Evolutionary conservation across 768 basidiomycete genomes (phyloP).

Genomic region (Trametes coccinea): DNA sequence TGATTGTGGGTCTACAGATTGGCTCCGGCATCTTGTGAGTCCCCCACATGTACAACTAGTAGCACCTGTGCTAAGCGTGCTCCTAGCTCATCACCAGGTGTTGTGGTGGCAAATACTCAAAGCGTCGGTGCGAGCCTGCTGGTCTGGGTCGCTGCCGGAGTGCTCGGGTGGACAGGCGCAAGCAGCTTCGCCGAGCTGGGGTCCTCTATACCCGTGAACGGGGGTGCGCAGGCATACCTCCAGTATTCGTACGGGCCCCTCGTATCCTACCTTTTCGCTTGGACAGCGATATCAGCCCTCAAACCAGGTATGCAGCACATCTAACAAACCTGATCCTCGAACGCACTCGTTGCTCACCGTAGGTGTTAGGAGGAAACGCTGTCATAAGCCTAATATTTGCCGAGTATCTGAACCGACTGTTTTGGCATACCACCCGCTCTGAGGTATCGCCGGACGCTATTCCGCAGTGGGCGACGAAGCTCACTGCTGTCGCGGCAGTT

Average conservation of each 20-base stretch:
- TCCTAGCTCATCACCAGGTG: slow-evolving; percentile 83
- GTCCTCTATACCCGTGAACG: slow-evolving; percentile 76
- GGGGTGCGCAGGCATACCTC: slow-evolving; percentile 76
- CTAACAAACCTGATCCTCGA: background rate
- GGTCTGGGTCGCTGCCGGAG: slow-evolving; percentile 82
- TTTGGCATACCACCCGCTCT: slow-evolving; percentile 73
- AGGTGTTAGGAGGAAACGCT: slow-evolving; percentile 61
- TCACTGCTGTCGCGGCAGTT: slow-evolving; percentile 77
- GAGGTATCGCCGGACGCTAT: slow-evolving; percentile 76
- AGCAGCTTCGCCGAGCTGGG: slow-evolving; percentile 94
- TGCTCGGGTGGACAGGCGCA: slow-evolving; percentile 94
- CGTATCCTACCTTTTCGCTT: slow-evolving; percentile 89
- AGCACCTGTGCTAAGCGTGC: background rate
- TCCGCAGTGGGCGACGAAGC: slow-evolving; percentile 89
- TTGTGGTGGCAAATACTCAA: slow-evolving; percentile 85
- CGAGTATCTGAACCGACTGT: slow-evolving; percentile 89
- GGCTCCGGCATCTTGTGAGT: slow-evolving; percentile 93
- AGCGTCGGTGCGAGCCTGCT: slow-evolving; percentile 87
- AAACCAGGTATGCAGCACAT: slow-evolving; percentile 63
- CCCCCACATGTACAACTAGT: background rate
- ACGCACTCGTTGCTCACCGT: background rate
- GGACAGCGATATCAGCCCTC: slow-evolving; percentile 89
- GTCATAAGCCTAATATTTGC: slow-evolving; percentile 88
- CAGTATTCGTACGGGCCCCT: slow-evolving; percentile 87
- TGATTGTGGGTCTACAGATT: slow-evolving; percentile 86